phyloP scores from a whole-genome alignment of 371 early-diverging fungal species.

The Apophysomyces trapeziformis region DNA sequence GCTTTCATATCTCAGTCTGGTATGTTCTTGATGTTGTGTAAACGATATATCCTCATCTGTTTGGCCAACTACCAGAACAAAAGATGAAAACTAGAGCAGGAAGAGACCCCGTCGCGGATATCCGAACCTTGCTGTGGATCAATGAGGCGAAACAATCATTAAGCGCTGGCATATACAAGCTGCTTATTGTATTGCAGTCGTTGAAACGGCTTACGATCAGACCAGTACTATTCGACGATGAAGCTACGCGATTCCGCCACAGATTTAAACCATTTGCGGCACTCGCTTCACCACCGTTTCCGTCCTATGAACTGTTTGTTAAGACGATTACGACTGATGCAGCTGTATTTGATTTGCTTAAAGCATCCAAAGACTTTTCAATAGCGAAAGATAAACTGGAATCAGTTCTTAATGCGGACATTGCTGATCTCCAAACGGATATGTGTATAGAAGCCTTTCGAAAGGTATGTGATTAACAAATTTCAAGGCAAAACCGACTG shows the following conservation, averaged over 20 bases:
- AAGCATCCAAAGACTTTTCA: conserved; percentile 29
- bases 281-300: conserved; percentile 54
- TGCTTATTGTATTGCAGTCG: conserved; percentile 35
- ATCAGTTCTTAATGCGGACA: neutral
- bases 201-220: conserved; percentile 44
- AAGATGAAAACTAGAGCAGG: neutral
- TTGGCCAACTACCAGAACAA: too few relatives aligned
- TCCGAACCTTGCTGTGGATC: conserved; percentile 19
- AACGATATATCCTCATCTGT: too few relatives aligned
- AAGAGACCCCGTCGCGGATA: neutral
- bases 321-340: conserved; percentile 29
- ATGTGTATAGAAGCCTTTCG: conserved; percentile 49
- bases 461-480: conserved; percentile 32
- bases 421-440: conserved; percentile 32
- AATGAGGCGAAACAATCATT: conserved; percentile 25
- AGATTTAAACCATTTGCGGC: conserved; percentile 62
- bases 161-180: conserved; percentile 38
- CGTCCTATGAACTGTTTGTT: conserved; percentile 39
- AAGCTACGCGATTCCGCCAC: conserved; percentile 58
- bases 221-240: conserved; percentile 55
- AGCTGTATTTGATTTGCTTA: conserved; percentile 19
- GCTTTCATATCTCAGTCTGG: neutral
- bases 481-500: neutral
- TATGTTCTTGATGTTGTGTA: neutral
- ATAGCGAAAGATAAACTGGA: conserved; percentile 42